Evolutionary conservation across 2,329 filamentous ascomycete genomes (phyloP), one percentile per base, ranked within the genome.

Genomic region (Aureobasidium sp.): DNA sequence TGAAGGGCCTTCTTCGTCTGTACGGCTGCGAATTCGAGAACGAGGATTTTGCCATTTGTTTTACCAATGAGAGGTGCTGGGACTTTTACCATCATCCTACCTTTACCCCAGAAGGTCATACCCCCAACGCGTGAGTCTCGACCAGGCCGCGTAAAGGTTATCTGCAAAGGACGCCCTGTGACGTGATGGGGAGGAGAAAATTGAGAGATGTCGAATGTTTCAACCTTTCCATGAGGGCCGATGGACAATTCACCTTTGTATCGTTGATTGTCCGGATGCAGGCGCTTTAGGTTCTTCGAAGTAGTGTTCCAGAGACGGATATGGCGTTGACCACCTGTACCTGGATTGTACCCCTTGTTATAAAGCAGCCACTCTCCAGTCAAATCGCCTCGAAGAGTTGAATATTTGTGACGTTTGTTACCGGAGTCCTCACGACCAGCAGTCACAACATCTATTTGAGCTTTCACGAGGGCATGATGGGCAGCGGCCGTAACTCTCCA

Each of bases 21-120:
- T 2, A 34, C 2, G 10, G 5, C 32, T 10, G 32, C 32, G 32
- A 34, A 34, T 8, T 21, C 21, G 21, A 21, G 21, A 21, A 21
- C 21, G 21, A 21, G 21, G 21, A 21, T 21, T 21, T 34, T 10
- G 10, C 32, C 32, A 10, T 10, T 34, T 9, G 32, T 3, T 2
- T 34, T 2, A 34, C 9, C 32, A 34, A 34, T 3, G 9, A 34
- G 2, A 34, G 32, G 9, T 34, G 9, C 32, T 34, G 32, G 32
- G 3, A n/a, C 37, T 39, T 4, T 14, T 3, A 16, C 25, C 14
- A 37, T 3, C 49, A 37, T 37, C 34, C 27, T 51, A 3, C 34
- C 49, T 7, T 39, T 27, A 13, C 49, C 49, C 49, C 49, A 51
- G 11, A 51, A 39, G 3, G 84, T 87, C 73, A 86, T 84, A 45